Evolutionary conservation across 768 basidiomycete species (phyloP).

Genomic region (Tulasnella sp.): DNA sequence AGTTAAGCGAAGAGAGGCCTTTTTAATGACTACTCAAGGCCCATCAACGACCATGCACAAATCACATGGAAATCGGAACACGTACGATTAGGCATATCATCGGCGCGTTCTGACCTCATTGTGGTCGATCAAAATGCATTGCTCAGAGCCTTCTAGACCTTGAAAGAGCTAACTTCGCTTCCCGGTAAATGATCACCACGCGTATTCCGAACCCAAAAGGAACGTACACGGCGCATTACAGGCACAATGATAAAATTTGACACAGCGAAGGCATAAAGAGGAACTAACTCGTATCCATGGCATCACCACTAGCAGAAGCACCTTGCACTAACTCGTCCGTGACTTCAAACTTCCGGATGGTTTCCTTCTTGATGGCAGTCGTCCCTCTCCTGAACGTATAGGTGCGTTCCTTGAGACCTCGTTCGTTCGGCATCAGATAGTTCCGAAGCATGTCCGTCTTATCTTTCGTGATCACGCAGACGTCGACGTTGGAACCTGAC

Average conservation of each 20-base stretch:
- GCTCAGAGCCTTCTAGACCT: background rate
- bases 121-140: background rate
- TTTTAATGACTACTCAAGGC: background rate
- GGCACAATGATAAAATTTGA: no score
- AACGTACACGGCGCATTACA: background rate
- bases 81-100: background rate
- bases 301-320: constrained; percentile 37
- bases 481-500: constrained; percentile 89
- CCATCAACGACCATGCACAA: background rate
- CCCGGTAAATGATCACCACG: background rate
- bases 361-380: constrained; percentile 80
- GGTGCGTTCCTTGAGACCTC: constrained; percentile 47
- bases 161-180: background rate
- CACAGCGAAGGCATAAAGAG: background rate
- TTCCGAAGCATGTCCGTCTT: constrained; percentile 90
- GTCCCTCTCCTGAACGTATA: constrained; percentile 74
- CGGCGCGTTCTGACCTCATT: background rate
- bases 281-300: constrained; percentile 66
- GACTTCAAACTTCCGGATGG: constrained; percentile 50
- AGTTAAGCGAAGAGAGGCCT: background rate
- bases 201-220: background rate
- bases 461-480: constrained; percentile 81
- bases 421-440: constrained; percentile 82
- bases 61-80: background rate
- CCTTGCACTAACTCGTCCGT: constrained; percentile 56